Evolutionary conservation across 2,329 filamentous ascomycete genomes (phyloP).

Genomic region (Bimuria novae-zelandiae): DNA sequence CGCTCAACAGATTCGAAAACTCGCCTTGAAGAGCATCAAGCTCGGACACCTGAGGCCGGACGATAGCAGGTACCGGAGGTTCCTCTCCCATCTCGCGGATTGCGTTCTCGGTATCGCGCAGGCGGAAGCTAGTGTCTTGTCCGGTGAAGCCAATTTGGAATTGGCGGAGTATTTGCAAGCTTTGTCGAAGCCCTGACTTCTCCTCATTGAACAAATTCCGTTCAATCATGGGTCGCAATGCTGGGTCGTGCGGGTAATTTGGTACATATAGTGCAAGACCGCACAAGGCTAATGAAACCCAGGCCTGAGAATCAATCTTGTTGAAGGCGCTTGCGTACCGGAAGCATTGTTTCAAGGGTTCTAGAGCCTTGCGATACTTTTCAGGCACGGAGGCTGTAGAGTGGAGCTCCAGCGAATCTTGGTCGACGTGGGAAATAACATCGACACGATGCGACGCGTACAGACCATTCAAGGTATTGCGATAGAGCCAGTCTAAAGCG

Average conservation of each 20-base stretch:
- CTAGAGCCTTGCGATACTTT: constrained; percentile 42
- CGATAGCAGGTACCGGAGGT: constrained; percentile 69
- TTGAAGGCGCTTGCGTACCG: background rate
- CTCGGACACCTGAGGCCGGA: constrained; percentile 70
- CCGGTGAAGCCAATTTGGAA: constrained; percentile 74
- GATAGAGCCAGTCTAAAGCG: constrained; percentile 36
- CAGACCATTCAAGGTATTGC: constrained; percentile 25
- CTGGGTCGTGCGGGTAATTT: constrained; percentile 83
- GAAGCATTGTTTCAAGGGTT: constrained; percentile 21
- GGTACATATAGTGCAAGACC: constrained; percentile 82
- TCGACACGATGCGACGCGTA: constrained; percentile 26
- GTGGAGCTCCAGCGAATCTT: constrained; percentile 13
- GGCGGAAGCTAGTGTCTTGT: constrained; percentile 69
- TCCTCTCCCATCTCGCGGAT: constrained; percentile 67
- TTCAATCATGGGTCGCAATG: constrained; percentile 65
- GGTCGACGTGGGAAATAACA: constrained; percentile 12
- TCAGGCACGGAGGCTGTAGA: constrained; percentile 17
- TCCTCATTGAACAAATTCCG: constrained; percentile 63
- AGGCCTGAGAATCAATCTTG: constrained; percentile 56
- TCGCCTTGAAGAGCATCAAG: constrained; percentile 78
- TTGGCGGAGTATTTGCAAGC: constrained; percentile 62
- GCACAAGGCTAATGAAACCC: constrained; percentile 75
- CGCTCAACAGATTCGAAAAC: constrained; percentile 71
- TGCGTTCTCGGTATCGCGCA: constrained; percentile 65
- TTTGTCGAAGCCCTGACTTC: constrained; percentile 58